Evolutionary conservation across 345 rosid genomes (phyloP).

Genomic region (Nephelium lappaceum): DNA sequence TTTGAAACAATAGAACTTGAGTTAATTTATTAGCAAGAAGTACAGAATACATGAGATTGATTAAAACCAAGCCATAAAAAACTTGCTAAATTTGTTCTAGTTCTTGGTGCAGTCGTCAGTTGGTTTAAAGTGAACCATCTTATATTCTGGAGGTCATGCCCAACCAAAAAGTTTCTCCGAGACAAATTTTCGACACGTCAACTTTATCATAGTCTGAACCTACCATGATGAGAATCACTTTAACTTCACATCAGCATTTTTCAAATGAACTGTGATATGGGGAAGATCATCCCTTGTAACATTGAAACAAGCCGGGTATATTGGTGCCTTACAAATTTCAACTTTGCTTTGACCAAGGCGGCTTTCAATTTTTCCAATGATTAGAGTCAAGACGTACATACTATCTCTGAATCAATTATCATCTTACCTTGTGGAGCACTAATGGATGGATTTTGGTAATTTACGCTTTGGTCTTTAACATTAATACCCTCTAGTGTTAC

Average conservation of each 20-base stretch:
- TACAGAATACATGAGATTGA: no score
- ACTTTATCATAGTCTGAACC: no score
- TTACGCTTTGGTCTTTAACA: slow-evolving; percentile 44
- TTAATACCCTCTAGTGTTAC: slow-evolving; percentile 60
- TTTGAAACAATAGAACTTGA: no score
- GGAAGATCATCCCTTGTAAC: slow-evolving; percentile 3
- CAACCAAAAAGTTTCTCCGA: slow-evolving; percentile 44
- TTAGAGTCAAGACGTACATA: slow-evolving; percentile 43
- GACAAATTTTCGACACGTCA: slow-evolving; percentile 37
- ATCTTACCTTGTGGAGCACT: slow-evolving; percentile 38
- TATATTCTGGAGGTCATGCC: slow-evolving; percentile 42
- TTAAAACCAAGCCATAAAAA: no score
- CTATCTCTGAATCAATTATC: slow-evolving; percentile 60
- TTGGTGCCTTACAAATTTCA: not conserved
- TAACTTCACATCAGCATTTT: no score
- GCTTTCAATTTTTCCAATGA: slow-evolving; percentile 36
- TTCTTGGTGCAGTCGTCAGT: slow-evolving; percentile 36
- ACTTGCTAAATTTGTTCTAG: no score
- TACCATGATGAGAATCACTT: no score
- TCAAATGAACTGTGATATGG: no score
- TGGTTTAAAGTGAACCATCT: slow-evolving; percentile 42
- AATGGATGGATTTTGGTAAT: slow-evolving; percentile 20
- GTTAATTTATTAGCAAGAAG: no score
- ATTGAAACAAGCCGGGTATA: slow-evolving; percentile 30
- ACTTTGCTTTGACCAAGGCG: slow-evolving; percentile 28